phyloP scores from a whole-genome alignment of 2,329 filamentous ascomycete species.

The Orbilia javanica region DNA sequence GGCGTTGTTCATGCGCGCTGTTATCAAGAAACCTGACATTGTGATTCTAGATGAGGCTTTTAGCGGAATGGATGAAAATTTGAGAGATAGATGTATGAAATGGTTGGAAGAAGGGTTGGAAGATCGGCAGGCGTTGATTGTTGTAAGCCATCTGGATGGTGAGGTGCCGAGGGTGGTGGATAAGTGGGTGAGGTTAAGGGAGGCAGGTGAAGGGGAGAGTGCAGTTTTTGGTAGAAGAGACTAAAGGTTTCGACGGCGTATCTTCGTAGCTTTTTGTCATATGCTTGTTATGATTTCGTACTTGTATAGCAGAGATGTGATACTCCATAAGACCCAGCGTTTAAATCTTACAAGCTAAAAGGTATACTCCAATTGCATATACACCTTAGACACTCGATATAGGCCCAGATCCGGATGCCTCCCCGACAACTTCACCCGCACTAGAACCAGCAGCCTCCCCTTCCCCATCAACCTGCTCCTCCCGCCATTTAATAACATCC shows the following conservation, averaged over 20 bases:
- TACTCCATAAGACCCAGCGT: too few relatives aligned
- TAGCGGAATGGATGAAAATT: slow-evolving; percentile 82
- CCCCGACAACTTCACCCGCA: neutral
- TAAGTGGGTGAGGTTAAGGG: slow-evolving; percentile 60
- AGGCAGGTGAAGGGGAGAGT: slow-evolving; percentile 53
- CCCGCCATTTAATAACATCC: slow-evolving; percentile 64
- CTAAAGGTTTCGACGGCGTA: neutral
- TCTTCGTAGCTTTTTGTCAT: too few relatives aligned
- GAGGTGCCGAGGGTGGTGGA: slow-evolving; percentile 76
- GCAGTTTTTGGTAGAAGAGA: slow-evolving; percentile 34
- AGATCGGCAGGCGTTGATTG: slow-evolving; percentile 83
- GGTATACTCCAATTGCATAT: too few relatives aligned
- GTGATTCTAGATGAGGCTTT: slow-evolving; percentile 90
- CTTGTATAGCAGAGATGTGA: too few relatives aligned
- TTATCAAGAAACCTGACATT: slow-evolving; percentile 83
- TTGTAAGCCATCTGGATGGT: slow-evolving; percentile 89
- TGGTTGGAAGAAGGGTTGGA: slow-evolving; percentile 74
- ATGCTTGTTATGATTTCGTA: too few relatives aligned
- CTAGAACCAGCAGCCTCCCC: neutral
- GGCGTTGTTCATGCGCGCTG: slow-evolving; percentile 82
- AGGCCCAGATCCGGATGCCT: neutral
- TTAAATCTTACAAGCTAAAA: too few relatives aligned
- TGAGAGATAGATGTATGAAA: slow-evolving; percentile 86
- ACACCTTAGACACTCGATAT: neutral
- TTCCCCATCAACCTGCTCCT: neutral